Base-by-base conservation (phyloP, 345 rosid genomes). In the Bruguiera sexangula region DNA sequence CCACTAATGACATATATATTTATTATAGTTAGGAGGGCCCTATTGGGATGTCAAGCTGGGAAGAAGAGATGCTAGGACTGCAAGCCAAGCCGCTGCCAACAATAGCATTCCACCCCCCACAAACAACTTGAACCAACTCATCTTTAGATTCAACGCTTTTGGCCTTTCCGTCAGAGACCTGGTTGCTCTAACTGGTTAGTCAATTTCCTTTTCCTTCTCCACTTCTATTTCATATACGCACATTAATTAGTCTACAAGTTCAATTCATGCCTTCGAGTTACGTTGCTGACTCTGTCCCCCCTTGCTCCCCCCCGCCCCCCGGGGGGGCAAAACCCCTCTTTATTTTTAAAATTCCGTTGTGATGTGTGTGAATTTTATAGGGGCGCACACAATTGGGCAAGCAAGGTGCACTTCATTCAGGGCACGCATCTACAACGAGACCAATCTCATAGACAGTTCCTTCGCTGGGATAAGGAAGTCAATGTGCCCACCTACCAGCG, bases 51-150 rank as follows among this genome's bases (percentile, higher is more conserved):
- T 94, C 48, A 89, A 91, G 73, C 82, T 94, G 18, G 98, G 97
- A 75, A 86, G 97, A 76, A 85, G 97, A 82, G 98, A 94, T 70
- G 82, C 95, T 0, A 82, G 75, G 62, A 88, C 87, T 0, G 88
- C 98, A 24, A 89, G 97, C 79, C 95, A 79, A 62, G 71, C 89
- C 6, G 97, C 90, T 0, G 96, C 97, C 0, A 94, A 91, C 73
- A 87, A 59, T 51, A 75, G 85, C 75, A 85, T 94, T 76, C 97
- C 98, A 6, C 57, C 85, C 3, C 97, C 96, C 4, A 83, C 85
- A 34, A 73, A 77, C 0, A 89, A 80, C 80, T 79, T 94, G 55
- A 82, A 69, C 81, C 85, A 69, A 56, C 90, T 89, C 66, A 75
- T 82, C 69, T 82, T 88, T 15, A 73, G 80, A 27, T 89, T 89